phyloP scores from a whole-genome alignment of 345 rosid genomes.

The Nephelium lappaceum region DNA sequence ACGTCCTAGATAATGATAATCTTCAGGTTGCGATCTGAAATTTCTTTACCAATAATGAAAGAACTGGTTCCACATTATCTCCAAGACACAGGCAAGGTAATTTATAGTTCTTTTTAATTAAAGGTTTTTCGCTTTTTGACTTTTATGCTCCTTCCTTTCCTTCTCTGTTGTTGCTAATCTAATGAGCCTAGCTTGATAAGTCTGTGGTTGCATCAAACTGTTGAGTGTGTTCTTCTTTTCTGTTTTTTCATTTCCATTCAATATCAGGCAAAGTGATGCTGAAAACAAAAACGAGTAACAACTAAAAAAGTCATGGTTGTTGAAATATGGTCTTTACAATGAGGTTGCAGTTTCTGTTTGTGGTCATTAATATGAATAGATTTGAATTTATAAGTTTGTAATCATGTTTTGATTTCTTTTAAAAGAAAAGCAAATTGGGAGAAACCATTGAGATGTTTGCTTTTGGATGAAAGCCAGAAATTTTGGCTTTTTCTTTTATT shows the following conservation, averaged over 20 bases:
- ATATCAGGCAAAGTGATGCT: background rate
- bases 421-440: background rate
- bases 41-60: constrained; percentile 91
- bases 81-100: constrained; percentile 88
- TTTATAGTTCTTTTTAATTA: constrained; percentile 6
- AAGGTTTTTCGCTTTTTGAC: background rate
- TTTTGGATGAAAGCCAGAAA: background rate
- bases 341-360: background rate
- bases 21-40: constrained; percentile 88
- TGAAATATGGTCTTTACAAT: background rate
- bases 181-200: constrained; percentile 1
- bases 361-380: background rate
- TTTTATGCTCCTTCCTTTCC: background rate
- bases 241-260: background rate
- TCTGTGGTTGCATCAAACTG: background rate
- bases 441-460: background rate
- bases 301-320: background rate
- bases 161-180: background rate
- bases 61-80: constrained; percentile 98
- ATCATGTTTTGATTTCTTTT: background rate
- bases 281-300: background rate
- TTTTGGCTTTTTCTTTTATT: background rate
- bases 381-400: background rate
- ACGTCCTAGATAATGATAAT: constrained; percentile 10
- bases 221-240: background rate